Base-by-base conservation (phyloP, 305 asterid species). In the Fraxinus platypoda region DNA sequence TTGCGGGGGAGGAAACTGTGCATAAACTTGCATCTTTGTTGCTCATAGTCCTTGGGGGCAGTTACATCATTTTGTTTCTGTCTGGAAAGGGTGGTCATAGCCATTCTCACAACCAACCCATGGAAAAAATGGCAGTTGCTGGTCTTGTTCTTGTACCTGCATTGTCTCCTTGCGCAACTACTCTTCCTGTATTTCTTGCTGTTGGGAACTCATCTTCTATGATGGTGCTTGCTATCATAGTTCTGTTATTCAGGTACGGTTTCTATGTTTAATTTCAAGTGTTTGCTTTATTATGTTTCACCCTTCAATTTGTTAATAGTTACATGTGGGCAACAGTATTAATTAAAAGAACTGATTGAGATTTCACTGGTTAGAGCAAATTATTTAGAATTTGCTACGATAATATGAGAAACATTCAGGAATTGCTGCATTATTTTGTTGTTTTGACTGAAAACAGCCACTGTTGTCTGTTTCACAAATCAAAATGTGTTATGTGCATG, bases 111-210 rank as follows among this genome's bases (percentile, higher is more conserved):
- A 96, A 92, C 87, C 94, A 93, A 86, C 99, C 98, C 68, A 92
- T 96, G 98, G 99, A 96, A 84, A 96, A 94, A 91, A 93, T 94
- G 98, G 99, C 98, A 2, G 98, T 96, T 82, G 98, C 99, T 57
- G 99, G 99, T 84, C 97, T 96, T 81, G 97, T 94, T 81, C 98
- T 96, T 78, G 95, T 94, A 76, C 99, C 98, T 23, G 97, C 98
- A 9, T 78, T 94, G 85, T 96, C 98, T 85, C 99, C 99, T 81
- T 96, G 98, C 81, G 98, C 99, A 68, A 96, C 99, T 84, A 96
- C 99, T 72, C 99, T 96, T 81, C 99, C 98, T 1, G 97, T 94
- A 34, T 96, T 96, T 89, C 98, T 96, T 83, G 99, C 99, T 81
- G 98, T 96, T 82, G 99, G 98, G 68, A 94, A 93, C 85, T 94